These are phyloP conservation scores for Neofusicoccum kwambonambiense DNA, from an alignment of 2,329 filamentous ascomycete species.

Conservation along the genomic window DNA sequence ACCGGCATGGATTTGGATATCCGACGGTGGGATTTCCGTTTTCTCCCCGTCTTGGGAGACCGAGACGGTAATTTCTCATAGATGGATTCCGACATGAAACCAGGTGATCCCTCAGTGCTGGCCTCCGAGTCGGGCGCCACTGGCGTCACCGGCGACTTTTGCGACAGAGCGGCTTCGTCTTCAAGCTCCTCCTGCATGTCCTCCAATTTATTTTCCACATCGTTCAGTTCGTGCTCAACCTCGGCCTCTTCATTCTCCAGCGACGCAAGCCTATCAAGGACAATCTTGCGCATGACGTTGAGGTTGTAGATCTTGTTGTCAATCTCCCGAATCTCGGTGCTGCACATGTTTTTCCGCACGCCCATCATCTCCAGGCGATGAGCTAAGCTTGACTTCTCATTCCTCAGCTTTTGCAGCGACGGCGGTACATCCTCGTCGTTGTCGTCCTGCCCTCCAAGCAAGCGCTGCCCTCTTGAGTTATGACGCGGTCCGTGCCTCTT, in stretches of 20 bases:
- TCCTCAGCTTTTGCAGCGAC: constrained; percentile 70
- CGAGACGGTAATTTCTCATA: constrained; percentile 80
- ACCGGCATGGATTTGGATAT: constrained; percentile 79
- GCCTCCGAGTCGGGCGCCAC: constrained; percentile 53
- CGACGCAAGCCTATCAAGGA: constrained; percentile 79
- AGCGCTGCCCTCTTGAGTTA: constrained; percentile 71
- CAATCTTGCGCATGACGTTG: constrained; percentile 86
- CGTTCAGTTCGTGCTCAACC: constrained; percentile 77
- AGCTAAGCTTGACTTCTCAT: constrained; percentile 75
- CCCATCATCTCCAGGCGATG: constrained; percentile 88
- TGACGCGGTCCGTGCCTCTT: constrained; percentile 59
- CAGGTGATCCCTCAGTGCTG: constrained; percentile 44
- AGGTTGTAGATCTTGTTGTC: constrained; percentile 96
- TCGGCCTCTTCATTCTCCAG: constrained; percentile 89
- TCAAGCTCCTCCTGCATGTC: constrained; percentile 61
- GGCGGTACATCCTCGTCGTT: constrained; percentile 61
- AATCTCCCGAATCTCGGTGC: constrained; percentile 91
- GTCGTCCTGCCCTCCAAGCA: constrained; percentile 64
- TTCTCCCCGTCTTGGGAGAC: constrained; percentile 52
- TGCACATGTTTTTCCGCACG: constrained; percentile 95
- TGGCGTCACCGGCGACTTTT: constrained; percentile 34
- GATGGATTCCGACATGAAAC: constrained; percentile 97
- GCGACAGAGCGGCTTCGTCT: constrained; percentile 47
- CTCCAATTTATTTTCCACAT: constrained; percentile 62
- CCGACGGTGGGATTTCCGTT: constrained; percentile 60